Conservation (phyloP, 2,329 filamentous ascomycete species). For the Epichloe brachyelytri region DNA sequence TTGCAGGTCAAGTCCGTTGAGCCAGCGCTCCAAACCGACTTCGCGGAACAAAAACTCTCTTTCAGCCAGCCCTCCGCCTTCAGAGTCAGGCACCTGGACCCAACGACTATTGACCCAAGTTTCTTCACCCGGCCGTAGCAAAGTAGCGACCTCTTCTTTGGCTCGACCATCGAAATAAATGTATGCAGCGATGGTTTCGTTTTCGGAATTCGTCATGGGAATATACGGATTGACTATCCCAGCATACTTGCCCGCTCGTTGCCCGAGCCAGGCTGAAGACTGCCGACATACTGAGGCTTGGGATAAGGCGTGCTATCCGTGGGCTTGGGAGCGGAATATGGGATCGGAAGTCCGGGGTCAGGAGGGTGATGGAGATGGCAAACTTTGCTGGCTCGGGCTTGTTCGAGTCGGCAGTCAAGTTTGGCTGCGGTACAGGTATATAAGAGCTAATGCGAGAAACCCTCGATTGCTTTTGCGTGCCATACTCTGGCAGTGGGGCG, state of each 20-base stretch:
- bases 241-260: slow-evolving; percentile 32
- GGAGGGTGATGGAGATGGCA: slow-evolving; percentile 91
- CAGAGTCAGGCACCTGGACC: slow-evolving; percentile 84
- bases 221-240: slow-evolving; percentile 71
- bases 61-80: slow-evolving; percentile 89
- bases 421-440: slow-evolving; percentile 86
- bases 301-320: slow-evolving; percentile 66
- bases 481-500: slow-evolving; percentile 79
- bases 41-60: slow-evolving; percentile 95
- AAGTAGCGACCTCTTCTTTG: slow-evolving; percentile 94
- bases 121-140: slow-evolving; percentile 84
- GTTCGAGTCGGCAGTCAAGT: slow-evolving; percentile 46
- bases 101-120: slow-evolving; percentile 98
- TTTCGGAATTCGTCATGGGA: slow-evolving; percentile 80
- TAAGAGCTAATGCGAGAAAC: slow-evolving; percentile 90
- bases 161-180: slow-evolving; percentile 95
- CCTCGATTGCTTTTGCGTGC: slow-evolving; percentile 86
- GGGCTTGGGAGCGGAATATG: slow-evolving; percentile 80
- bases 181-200: slow-evolving; percentile 96
- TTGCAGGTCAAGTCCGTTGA: slow-evolving; percentile 91
- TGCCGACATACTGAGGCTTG: slow-evolving; percentile 68
- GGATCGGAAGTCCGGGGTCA: slow-evolving; percentile 79
- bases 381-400: slow-evolving; percentile 91
- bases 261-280: slow-evolving; percentile 41
- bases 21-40: slow-evolving; percentile 88